Conservation (phyloP, 2,329 filamentous ascomycete genomes). For the Colletotrichum zoysiae region DNA sequence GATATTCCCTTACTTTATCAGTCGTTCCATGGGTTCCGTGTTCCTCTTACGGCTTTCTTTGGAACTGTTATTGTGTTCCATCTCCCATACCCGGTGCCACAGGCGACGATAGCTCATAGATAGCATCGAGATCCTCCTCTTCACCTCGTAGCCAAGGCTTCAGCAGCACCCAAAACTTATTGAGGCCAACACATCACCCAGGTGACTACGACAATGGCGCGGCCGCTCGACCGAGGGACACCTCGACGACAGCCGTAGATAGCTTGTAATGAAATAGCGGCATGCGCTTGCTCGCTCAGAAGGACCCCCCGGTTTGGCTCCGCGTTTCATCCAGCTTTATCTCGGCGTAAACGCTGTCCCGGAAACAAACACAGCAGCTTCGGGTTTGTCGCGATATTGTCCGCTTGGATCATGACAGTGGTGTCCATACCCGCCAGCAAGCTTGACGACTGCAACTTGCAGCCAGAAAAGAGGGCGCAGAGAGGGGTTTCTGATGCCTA, state of each 20-base stretch:
- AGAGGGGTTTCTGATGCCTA: neutral
- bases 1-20: neutral
- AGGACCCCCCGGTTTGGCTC: neutral
- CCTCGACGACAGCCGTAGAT: too few species aligned
- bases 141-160: neutral
- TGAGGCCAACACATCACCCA: neutral
- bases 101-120: too few species aligned
- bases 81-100: neutral
- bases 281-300: neutral
- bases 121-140: neutral
- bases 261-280: neutral
- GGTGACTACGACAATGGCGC: too few species aligned
- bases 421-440: neutral
- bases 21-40: neutral
- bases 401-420: neutral
- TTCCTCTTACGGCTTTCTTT: neutral
- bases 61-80: neutral
- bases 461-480: neutral
- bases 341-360: neutral
- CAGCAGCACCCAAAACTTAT: neutral
- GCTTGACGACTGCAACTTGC: neutral
- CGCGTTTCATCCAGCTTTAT: neutral
- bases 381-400: neutral
- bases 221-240: neutral
- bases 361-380: neutral